These are phyloP conservation scores for Plenodomus tracheiphilus DNA, from an alignment of 2,329 filamentous ascomycete species.

Conservation along the genomic window DNA sequence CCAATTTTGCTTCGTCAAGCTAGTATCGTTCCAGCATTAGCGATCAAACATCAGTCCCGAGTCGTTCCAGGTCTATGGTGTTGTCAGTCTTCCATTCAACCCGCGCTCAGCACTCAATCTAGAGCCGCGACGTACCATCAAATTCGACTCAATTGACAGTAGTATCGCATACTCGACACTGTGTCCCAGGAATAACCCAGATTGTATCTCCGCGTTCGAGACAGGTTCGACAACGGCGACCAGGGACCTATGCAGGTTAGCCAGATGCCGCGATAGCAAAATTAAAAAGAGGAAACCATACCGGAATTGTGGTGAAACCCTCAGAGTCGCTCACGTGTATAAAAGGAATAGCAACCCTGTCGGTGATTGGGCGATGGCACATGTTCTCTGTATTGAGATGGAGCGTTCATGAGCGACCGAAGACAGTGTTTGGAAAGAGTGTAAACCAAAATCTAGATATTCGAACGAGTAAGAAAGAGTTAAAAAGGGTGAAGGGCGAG, in stretches of 20 bases:
- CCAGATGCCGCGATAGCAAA: too few species aligned
- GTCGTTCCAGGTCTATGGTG: too few species aligned
- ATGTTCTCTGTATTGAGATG: constrained; percentile 13
- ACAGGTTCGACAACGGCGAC: constrained; percentile 45
- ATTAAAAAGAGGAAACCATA: too few species aligned
- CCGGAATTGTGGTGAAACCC: constrained; percentile 40
- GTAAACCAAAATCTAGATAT: neutral
- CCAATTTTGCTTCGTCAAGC: neutral
- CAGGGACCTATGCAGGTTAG: too few species aligned
- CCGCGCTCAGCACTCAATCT: too few species aligned
- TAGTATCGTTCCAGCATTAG: constrained; percentile 6
- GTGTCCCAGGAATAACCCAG: constrained; percentile 47
- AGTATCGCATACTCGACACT: constrained; percentile 45
- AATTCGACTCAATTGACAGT: constrained; percentile 45
- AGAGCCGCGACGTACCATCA: too few species aligned
- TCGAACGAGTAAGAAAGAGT: constrained; percentile 1
- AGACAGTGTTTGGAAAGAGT: neutral
- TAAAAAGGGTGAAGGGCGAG: neutral
- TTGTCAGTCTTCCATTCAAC: too few species aligned
- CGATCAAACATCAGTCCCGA: too few species aligned
- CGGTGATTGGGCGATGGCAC: constrained; percentile 31
- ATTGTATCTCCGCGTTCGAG: constrained; percentile 46
- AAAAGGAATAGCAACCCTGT: constrained; percentile 28
- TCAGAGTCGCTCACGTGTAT: constrained; percentile 28
- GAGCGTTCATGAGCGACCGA: neutral